These are phyloP conservation scores for Kazachstania martiniae DNA, from an alignment of 805 yeast genomes.

Conservation along the genomic window DNA sequence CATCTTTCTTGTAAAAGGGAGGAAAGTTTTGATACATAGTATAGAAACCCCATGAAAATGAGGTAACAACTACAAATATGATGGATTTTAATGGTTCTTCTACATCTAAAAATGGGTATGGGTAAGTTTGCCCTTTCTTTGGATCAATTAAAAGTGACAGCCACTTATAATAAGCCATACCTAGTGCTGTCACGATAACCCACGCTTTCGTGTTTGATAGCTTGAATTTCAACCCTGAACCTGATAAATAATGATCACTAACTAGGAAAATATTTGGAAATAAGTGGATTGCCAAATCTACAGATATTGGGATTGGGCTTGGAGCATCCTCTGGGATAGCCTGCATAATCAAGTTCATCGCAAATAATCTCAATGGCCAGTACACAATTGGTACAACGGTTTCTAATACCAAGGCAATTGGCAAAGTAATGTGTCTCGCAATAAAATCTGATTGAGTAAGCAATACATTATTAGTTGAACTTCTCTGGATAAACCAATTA, in stretches of 20 bases:
- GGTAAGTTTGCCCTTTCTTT: slow-evolving; percentile 40
- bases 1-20: slow-evolving; percentile 6
- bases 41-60: slow-evolving; percentile 29
- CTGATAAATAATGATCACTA: slow-evolving; percentile 39
- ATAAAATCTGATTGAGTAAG: slow-evolving; percentile 20
- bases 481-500: slow-evolving; percentile 24
- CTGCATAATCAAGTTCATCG: slow-evolving; percentile 37
- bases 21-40: slow-evolving; percentile 24
- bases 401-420: slow-evolving; percentile 48
- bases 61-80: slow-evolving; percentile 38
- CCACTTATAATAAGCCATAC: slow-evolving; percentile 43
- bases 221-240: slow-evolving; percentile 34
- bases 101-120: slow-evolving; percentile 59
- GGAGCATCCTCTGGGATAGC: slow-evolving; percentile 14
- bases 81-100: slow-evolving; percentile 32
- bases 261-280: slow-evolving; percentile 44
- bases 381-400: slow-evolving; percentile 51
- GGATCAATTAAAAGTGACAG: slow-evolving; percentile 39
- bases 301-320: slow-evolving; percentile 33
- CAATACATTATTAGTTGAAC: slow-evolving; percentile 1
- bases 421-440: slow-evolving; percentile 28
- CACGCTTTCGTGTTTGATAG: slow-evolving; percentile 32
- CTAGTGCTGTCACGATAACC: slow-evolving; percentile 28
- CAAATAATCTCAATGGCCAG: slow-evolving; percentile 56
- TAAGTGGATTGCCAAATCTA: slow-evolving; percentile 51